Evolutionary conservation across 192 early-diverging fungal species (phyloP), one percentile per base, ranked within the genome.

Genomic region (Polychytrium aggregatum): DNA sequence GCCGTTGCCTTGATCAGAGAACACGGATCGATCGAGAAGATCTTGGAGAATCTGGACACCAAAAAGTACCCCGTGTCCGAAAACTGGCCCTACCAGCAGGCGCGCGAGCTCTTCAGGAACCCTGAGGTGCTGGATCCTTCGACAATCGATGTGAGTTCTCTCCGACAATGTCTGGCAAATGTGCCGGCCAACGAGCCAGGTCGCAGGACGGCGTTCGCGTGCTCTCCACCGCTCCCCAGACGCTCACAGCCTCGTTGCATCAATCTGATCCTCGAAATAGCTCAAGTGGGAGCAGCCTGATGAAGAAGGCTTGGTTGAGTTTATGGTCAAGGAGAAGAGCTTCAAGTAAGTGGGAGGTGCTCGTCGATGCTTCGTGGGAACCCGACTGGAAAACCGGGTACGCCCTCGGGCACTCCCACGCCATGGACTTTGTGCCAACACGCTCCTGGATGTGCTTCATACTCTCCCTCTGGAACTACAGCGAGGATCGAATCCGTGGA

Each of bases 251-350:
- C n/a, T n/a, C n/a, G n/a, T n/a, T n/a, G n/a, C n/a, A n/a, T n/a
- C n/a, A 52, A 29, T 17, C 20, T 57, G 53, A 14, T 35, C 33
- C 16, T 11, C 24, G n/a, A 54, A 24, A 48, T 21, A 69, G 63
- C 48, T 70, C 0, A 59, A 60, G 51, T 72, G 67, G 70, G 54
- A 61, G 25, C 42, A 50, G 8, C 62, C 71, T 10, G 67, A 72
- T 46, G 70, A 70, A 24, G 89, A 96, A 37, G 88, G 76, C 0
- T 60, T 95, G 26, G 84, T 96, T 8, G 68, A 85, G 24, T 97
- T 85, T 53, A 67, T 98, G 48, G 90, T 92, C 13, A 61, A 77
- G n/a, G 90, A 98, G 55, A 98, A 95, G 70, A 86, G 85, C 48
- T 98, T 98, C 70, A 88, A 65, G 83, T 85, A 55, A 53, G 56